A percentile compares a stretch with the other conserved stretches of the same genome.
Evolutionary conservation across 148 eudicot genomes (phyloP).

Genomic region (Mesembryanthemum crystallinum): DNA sequence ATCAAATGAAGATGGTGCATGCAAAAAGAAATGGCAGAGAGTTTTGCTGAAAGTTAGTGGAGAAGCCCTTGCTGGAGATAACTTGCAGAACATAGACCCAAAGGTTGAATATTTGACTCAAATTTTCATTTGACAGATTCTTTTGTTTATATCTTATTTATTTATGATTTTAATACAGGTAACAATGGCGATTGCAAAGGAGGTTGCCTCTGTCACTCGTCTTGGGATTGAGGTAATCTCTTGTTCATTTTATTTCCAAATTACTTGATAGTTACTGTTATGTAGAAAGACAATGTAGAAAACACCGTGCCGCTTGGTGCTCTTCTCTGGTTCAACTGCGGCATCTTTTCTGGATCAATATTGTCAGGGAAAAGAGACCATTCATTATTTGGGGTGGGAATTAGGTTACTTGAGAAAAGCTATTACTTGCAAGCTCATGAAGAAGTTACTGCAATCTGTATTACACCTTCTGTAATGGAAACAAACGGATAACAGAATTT

Average conservation of each 20-base stretch:
- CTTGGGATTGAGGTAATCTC: constrained; percentile 86
- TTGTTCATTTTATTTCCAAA: constrained; percentile 1
- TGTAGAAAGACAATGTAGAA: background rate
- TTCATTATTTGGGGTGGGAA: background rate
- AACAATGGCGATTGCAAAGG: constrained; percentile 92
- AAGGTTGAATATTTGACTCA: constrained; percentile 45
- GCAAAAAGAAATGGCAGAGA: constrained; percentile 67
- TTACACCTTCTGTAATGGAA: constrained; percentile 4
- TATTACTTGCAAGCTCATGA: constrained; percentile 2
- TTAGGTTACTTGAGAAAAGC: background rate
- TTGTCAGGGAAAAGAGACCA: background rate
- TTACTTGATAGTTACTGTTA: background rate
- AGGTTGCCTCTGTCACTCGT: constrained; percentile 90
- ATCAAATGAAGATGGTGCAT: constrained; percentile 48
- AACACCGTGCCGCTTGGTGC: background rate
- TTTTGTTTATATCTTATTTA: constrained; percentile 6
- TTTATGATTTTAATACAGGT: constrained; percentile 41
- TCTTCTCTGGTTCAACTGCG: constrained; percentile 3
- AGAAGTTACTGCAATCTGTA: background rate
- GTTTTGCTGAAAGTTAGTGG: constrained; percentile 98
- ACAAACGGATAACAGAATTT: background rate
- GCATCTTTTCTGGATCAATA: background rate
- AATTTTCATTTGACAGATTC: background rate
- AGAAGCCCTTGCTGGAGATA: constrained; percentile 96
- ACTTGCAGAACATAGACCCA: constrained; percentile 85